Conservation (phyloP, 192 early-diverging fungal species). For the Radiomyces spectabilis region DNA sequence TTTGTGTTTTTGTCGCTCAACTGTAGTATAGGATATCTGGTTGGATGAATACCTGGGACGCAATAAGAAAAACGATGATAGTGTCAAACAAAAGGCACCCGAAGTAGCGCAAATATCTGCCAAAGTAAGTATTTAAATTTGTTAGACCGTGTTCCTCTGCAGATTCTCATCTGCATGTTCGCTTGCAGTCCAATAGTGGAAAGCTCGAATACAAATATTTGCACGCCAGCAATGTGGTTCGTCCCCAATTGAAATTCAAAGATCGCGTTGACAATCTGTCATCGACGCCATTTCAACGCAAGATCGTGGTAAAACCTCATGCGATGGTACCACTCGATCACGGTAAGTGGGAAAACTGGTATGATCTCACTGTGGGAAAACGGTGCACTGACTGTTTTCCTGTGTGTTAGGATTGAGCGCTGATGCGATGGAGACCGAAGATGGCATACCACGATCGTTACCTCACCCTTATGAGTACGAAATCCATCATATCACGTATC, state of each 20-base stretch:
- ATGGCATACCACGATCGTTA: slow-evolving; percentile 15
- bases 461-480: slow-evolving; percentile 91
- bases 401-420: too few relatives aligned
- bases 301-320: slow-evolving; percentile 77
- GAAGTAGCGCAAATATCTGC: slow-evolving; percentile 34
- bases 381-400: too few relatives aligned
- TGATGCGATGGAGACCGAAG: background rate
- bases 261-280: slow-evolving; percentile 86
- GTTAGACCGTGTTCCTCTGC: background rate
- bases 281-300: slow-evolving; percentile 66
- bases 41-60: slow-evolving; percentile 63
- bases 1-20: too few relatives aligned
- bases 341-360: slow-evolving; percentile 32
- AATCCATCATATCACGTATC: slow-evolving; percentile 74
- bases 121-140: slow-evolving; percentile 6
- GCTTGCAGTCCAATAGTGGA: slow-evolving; percentile 10
- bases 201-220: slow-evolving; percentile 47
- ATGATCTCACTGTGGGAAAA: too few relatives aligned
- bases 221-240: slow-evolving; percentile 62
- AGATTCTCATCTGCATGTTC: background rate
- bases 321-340: slow-evolving; percentile 69
- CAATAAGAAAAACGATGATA: slow-evolving; percentile 26
- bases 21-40: slow-evolving; percentile 65
- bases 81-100: slow-evolving; percentile 35
- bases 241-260: slow-evolving; percentile 84